A percentile compares a stretch with the other conserved stretches of the same genome.
Evolutionary conservation across 2,329 filamentous ascomycete species (phyloP).

Genomic region (Cadophora gregata): DNA sequence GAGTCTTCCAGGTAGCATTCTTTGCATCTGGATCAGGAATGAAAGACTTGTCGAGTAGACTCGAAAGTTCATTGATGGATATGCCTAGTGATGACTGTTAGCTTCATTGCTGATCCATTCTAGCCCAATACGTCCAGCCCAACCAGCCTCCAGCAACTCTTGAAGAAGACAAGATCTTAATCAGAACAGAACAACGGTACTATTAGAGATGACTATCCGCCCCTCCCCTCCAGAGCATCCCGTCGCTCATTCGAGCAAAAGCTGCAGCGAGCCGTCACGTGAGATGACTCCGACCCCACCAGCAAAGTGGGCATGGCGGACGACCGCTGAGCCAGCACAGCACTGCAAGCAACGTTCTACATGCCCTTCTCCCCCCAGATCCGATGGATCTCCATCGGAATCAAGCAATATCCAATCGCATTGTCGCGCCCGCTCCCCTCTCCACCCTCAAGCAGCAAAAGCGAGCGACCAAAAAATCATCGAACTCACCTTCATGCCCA

Average conservation of each 20-base stretch:
- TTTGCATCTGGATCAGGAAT: not conserved
- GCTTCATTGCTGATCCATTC: not conserved
- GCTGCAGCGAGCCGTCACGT: not conserved
- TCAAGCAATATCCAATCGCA: not conserved
- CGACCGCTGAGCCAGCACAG: not conserved
- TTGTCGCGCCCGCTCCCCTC: not conserved
- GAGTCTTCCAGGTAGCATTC: conserved; percentile 19
- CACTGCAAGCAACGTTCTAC: too few relatives aligned
- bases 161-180: not conserved
- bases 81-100: not conserved
- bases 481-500: conserved; percentile 30
- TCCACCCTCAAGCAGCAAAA: not conserved
- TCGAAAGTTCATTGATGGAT: not conserved
- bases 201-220: not conserved
- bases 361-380: not conserved
- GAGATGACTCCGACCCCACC: conserved; percentile 6
- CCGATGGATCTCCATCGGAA: not conserved
- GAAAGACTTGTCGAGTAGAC: not conserved
- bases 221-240: not conserved
- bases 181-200: not conserved
- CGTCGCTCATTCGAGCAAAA: not conserved
- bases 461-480: not conserved
- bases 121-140: not conserved
- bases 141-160: not conserved
- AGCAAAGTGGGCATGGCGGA: not conserved